Evolutionary conservation across 2,329 filamentous ascomycete genomes (phyloP).

Genomic region (Sporothrix mexicana): DNA sequence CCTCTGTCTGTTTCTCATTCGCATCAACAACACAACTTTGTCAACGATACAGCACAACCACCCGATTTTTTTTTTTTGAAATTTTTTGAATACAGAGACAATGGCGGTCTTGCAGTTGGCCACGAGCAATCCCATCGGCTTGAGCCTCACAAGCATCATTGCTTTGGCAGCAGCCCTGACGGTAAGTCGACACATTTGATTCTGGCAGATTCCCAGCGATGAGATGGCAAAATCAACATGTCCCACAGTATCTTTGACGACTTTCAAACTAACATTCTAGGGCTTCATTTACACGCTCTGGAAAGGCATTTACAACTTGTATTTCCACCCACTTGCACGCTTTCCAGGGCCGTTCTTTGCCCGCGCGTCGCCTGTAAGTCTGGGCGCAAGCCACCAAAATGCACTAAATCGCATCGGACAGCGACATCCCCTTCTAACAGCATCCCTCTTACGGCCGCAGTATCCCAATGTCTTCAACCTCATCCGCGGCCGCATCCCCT

Average conservation of each 20-base stretch:
- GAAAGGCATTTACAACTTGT: slow-evolving; percentile 36
- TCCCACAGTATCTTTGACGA: too few species aligned
- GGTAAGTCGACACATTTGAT: not conserved
- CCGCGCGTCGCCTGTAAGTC: slow-evolving; percentile 22
- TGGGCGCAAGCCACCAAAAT: not conserved
- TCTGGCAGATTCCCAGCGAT: not conserved
- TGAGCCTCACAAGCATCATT: slow-evolving; percentile 12
- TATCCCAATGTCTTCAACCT: slow-evolving; percentile 31
- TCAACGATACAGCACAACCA: too few species aligned
- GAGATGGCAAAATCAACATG: not conserved
- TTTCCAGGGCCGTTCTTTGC: slow-evolving; percentile 35
- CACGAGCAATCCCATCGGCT: not conserved
- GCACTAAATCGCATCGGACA: too few species aligned
- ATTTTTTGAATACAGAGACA: not conserved
- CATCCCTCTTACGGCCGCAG: not conserved
- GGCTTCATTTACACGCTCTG: not conserved
- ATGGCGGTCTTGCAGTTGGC: slow-evolving; percentile 11
- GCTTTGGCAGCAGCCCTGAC: not conserved
- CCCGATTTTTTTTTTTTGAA: too few species aligned
- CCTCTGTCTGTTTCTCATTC: not conserved
- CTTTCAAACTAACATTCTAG: not conserved
- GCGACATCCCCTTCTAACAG: too few species aligned
- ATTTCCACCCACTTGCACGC: slow-evolving; percentile 36
- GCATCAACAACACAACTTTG: too few species aligned
- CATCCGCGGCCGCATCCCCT: slow-evolving; percentile 31